These are phyloP conservation scores for Halophytophthora polymorphica DNA, from an alignment of 352 stramenopile species.

Conservation along the genomic window DNA sequence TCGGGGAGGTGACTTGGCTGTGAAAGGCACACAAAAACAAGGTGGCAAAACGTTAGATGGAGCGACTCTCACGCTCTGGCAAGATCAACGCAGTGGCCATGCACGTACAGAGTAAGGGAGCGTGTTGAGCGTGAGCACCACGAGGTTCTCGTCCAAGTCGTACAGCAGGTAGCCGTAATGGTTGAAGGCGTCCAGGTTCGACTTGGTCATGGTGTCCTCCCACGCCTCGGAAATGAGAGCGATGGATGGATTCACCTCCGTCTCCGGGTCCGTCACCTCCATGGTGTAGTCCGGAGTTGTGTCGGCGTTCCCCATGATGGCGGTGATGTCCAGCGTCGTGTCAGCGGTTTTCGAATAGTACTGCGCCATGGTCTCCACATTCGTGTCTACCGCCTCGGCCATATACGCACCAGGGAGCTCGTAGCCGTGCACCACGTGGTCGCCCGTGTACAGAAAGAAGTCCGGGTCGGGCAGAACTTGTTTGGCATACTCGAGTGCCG, in stretches of 20 bases:
- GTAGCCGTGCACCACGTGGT: constrained; percentile 61
- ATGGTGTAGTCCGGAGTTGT: constrained; percentile 52
- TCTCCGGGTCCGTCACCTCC: constrained; percentile 44
- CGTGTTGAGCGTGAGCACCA: constrained; percentile 65
- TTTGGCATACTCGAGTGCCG: constrained; percentile 59
- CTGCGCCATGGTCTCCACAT: constrained; percentile 55
- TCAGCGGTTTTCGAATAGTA: constrained; percentile 39
- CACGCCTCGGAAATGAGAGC: constrained; percentile 36
- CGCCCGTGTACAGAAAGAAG: constrained; percentile 74
- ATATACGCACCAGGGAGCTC: constrained; percentile 52
- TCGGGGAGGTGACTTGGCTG: constrained; percentile 68
- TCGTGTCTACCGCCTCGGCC: constrained; percentile 43
- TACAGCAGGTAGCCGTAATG: constrained; percentile 44
- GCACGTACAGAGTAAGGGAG: constrained; percentile 57
- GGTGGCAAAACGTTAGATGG: not conserved
- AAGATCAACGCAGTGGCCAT: too few relatives aligned
- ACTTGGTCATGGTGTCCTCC: constrained; percentile 31
- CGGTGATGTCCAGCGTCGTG: constrained; percentile 45
- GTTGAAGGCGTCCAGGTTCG: constrained; percentile 39
- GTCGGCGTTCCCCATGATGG: constrained; percentile 73
- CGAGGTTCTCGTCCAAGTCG: constrained; percentile 45
- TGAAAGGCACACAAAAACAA: not conserved
- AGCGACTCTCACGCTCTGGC: not conserved
- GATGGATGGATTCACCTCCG: constrained; percentile 40
- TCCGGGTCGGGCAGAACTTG: constrained; percentile 53